Conservation (phyloP, 2,329 filamentous ascomycete species). For the Aspergillus jensenii region DNA sequence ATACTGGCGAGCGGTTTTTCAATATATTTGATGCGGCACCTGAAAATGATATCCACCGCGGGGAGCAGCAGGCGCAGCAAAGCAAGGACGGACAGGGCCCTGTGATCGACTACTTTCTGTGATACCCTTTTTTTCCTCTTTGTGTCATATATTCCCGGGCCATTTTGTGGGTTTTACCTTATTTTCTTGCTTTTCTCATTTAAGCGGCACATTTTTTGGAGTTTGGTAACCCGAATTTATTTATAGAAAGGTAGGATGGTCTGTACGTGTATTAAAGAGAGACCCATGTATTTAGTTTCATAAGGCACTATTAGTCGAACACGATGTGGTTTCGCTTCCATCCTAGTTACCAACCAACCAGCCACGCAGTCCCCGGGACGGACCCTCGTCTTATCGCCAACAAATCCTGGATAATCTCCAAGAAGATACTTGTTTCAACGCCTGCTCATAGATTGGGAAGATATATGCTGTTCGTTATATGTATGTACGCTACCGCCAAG, state of each 20-base stretch:
- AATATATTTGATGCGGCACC: conserved; percentile 97
- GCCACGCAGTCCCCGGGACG: background rate
- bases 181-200: conserved; percentile 18
- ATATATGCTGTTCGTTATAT: conserved; percentile 25
- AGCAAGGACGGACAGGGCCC: conserved; percentile 69
- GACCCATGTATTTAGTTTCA: conserved; percentile 14
- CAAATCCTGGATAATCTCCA: background rate
- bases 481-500: conserved; percentile 7
- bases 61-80: conserved; percentile 72
- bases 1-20: conserved; percentile 89
- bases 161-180: conserved; percentile 10
- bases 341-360: background rate
- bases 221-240: conserved; percentile 29
- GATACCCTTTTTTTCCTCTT: conserved; percentile 37
- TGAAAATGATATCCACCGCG: conserved; percentile 82
- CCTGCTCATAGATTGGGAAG: conserved; percentile 24
- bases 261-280: conserved; percentile 13
- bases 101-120: conserved; percentile 71
- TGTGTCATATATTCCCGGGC: conserved; percentile 14
- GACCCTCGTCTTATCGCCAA: background rate
- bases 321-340: background rate
- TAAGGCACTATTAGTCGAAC: background rate
- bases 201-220: conserved; percentile 20
- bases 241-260: conserved; percentile 27
- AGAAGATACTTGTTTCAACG: conserved; percentile 27